Conservation (phyloP, 805 yeast genomes). For the Schwanniomyces yamadae region DNA sequence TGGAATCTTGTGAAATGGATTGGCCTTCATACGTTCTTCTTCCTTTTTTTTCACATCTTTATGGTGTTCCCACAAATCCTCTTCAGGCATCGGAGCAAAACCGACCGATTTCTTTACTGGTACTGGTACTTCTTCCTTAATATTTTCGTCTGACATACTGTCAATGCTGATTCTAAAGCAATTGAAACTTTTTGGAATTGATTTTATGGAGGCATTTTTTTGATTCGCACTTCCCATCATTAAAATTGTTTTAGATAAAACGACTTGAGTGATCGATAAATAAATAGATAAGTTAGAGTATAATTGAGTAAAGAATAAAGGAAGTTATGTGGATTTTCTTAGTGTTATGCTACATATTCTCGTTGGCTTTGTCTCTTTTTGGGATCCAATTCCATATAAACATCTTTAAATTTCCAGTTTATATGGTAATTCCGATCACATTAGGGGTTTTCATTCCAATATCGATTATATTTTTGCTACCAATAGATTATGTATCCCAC, state of each 20-base stretch:
- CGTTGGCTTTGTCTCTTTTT: constrained; percentile 25
- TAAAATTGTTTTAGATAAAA: no score
- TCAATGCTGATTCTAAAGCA: no score
- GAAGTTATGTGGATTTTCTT: constrained; percentile 28
- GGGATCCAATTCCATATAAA: constrained; percentile 39
- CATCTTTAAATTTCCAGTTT: constrained; percentile 33
- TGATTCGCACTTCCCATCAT: constrained; percentile 1
- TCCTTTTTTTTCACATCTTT: constrained; percentile 24
- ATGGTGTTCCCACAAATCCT: constrained; percentile 37
- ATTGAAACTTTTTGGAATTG: no score
- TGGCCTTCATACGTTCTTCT: constrained; percentile 23
- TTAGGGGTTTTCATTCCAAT: constrained; percentile 72
- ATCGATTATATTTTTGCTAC: constrained; percentile 70
- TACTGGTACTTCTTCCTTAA: not conserved
- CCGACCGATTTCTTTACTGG: constrained; percentile 31
- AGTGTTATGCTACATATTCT: constrained; percentile 25
- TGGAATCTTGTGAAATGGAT: constrained; percentile 41
- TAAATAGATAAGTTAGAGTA: constrained; percentile 2
- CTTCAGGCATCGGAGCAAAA: constrained; percentile 37
- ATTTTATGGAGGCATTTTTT: no score
- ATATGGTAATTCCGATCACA: constrained; percentile 47
- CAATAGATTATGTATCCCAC: constrained; percentile 68
- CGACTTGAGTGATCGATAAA: no score
- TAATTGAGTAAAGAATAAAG: no score
- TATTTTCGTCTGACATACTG: constrained; percentile 6